Conservation (phyloP, 1,284 basidiomycete genomes). For the Dichomitus squalens region DNA sequence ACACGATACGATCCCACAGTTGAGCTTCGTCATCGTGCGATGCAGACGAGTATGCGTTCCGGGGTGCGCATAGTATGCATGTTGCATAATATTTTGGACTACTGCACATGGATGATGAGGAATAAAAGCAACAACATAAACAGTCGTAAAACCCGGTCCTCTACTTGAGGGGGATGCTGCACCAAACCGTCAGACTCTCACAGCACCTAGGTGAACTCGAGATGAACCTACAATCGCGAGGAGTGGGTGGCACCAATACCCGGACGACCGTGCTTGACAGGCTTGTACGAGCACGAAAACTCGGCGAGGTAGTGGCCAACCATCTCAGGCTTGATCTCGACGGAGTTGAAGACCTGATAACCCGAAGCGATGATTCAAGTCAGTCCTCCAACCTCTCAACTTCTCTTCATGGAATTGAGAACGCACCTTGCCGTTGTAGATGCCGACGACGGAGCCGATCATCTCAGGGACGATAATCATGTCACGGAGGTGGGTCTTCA, state of each 20-base stretch:
- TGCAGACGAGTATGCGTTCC: constrained; percentile 22
- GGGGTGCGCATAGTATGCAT: constrained; percentile 30
- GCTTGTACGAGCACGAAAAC: constrained; percentile 94
- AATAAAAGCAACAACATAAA: constrained; percentile 28
- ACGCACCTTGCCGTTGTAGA: constrained; percentile 95
- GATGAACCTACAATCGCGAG: constrained; percentile 65
- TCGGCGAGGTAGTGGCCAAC: constrained; percentile 99
- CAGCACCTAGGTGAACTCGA: background rate
- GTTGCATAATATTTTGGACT: constrained; percentile 37
- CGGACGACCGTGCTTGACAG: constrained; percentile 99
- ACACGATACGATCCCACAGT: background rate
- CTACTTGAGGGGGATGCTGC: constrained; percentile 81
- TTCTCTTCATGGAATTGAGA: background rate
- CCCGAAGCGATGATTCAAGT: background rate
- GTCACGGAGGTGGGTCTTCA: constrained; percentile 99
- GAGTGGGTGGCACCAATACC: constrained; percentile 96
- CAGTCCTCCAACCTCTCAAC: background rate
- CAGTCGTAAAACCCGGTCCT: constrained; percentile 31
- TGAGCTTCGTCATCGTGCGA: constrained; percentile 3
- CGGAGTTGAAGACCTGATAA: constrained; percentile 86
- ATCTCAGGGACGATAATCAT: constrained; percentile 99
- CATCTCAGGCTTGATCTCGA: constrained; percentile 99
- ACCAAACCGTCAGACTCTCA: constrained; percentile 12
- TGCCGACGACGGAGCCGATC: constrained; percentile 96
- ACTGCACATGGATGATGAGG: constrained; percentile 31